Percentiles rank a stretch among this genome's conserved stretches.
phyloP scores from a whole-genome alignment of 352 stramenopile genomes.

The Phytophthora hibernalis region DNA sequence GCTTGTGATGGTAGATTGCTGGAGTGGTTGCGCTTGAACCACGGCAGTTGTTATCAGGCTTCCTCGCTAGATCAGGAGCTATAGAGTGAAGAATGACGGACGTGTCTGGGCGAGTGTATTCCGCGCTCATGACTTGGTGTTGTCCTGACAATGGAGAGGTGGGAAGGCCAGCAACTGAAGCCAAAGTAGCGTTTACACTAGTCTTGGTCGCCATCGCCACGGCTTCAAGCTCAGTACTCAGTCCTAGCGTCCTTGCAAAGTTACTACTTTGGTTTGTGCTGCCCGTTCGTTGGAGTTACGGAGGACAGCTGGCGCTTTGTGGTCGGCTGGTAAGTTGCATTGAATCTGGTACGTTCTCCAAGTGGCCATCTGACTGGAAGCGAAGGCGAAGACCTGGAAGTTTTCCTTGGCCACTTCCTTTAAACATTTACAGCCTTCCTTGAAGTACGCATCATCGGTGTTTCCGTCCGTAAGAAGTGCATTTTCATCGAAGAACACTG shows the following conservation, averaged over 20 bases:
- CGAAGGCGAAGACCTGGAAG: slow-evolving; percentile 24
- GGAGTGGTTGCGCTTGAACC: slow-evolving; percentile 18
- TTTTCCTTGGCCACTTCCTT: slow-evolving; percentile 21
- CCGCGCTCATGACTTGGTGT: slow-evolving; percentile 1
- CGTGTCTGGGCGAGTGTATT: slow-evolving; percentile 10
- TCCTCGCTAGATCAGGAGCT: slow-evolving; percentile 5
- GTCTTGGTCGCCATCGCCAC: slow-evolving; percentile 29
- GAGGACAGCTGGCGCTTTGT: not conserved
- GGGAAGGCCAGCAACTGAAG: slow-evolving; percentile 18
- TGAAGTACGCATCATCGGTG: not conserved
- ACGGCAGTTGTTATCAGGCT: slow-evolving; percentile 11
- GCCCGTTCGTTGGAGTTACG: not conserved
- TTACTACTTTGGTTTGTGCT: not conserved
- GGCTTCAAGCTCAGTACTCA: slow-evolving; percentile 27
- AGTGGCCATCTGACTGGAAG: slow-evolving; percentile 21
- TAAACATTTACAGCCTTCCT: slow-evolving; percentile 16
- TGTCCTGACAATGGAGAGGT: slow-evolving; percentile 4
- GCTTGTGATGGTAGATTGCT: slow-evolving; percentile 11
- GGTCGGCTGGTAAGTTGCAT: not conserved
- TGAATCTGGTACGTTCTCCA: not conserved
- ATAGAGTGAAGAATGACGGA: slow-evolving; percentile 18
- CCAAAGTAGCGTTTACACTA: slow-evolving; percentile 30
- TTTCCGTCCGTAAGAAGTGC: slow-evolving; percentile 6
- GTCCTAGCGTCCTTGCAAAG: not conserved
- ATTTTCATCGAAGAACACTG: slow-evolving; percentile 20